A percentile compares a stretch with the other conserved stretches of the same genome.
phyloP scores from a whole-genome alignment of 352 stramenopile species.

The Paralagenidium karlingii region DNA sequence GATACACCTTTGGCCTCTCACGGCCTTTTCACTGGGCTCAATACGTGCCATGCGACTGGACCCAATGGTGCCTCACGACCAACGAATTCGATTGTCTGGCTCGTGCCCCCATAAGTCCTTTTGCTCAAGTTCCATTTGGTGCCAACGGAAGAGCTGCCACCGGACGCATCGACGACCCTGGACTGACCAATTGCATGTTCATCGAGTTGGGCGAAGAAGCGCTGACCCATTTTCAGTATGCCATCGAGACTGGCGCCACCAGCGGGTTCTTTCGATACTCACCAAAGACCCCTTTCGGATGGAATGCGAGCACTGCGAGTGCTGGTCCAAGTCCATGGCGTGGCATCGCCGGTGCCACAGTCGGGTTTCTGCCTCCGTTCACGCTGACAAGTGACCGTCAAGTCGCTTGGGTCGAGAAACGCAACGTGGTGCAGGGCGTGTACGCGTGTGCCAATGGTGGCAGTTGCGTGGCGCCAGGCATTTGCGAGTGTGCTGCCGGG shows the following conservation, averaged over 20 bases:
- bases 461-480: constrained; percentile 79
- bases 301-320: constrained; percentile 53
- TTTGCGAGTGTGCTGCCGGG: constrained; percentile 84
- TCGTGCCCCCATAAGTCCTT: constrained; percentile 19
- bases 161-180: constrained; percentile 13
- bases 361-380: constrained; percentile 52
- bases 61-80: constrained; percentile 85
- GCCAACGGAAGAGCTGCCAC: constrained; percentile 10
- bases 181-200: constrained; percentile 34
- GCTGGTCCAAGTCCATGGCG: constrained; percentile 65
- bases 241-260: constrained; percentile 54
- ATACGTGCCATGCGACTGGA: constrained; percentile 86
- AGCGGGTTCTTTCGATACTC: constrained; percentile 80
- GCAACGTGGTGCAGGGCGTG: constrained; percentile 80
- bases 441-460: constrained; percentile 94
- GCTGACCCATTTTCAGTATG: constrained; percentile 83
- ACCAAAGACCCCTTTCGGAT: constrained; percentile 68
- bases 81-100: constrained; percentile 89
- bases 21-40: constrained; percentile 46
- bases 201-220: constrained; percentile 78
- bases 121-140: constrained; percentile 24
- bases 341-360: constrained; percentile 20
- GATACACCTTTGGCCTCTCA: constrained; percentile 37
- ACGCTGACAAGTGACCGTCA: constrained; percentile 63
- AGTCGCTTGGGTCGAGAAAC: constrained; percentile 81